Base-by-base conservation (phyloP, 1,284 basidiomycete species). In the Naganishia liquefaciens region DNA sequence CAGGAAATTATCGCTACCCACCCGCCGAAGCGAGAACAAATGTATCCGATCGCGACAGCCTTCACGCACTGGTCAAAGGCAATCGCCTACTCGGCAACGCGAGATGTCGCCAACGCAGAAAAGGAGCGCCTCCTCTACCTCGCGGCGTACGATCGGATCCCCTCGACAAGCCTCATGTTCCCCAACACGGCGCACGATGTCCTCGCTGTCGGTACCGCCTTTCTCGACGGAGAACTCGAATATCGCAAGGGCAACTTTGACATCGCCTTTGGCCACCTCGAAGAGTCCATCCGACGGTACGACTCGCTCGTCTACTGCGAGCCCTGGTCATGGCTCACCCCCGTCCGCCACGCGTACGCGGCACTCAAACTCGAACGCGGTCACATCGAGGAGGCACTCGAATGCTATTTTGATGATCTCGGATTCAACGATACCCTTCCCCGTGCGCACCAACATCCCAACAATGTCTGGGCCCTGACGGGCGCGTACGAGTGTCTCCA, bases 271-370 rank as follows among this genome's bases (percentile, higher is more conserved):
- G 54, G 63, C 1, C 63, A 70, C 52, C 68, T 77, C 9, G 68
- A 71, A 15, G 61, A 70, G 28, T 60, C 72, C 11, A 75, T 76
- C 66, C n/a, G 51, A 19, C 68, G 49, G 10, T 71, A 68, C 49
- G 76, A 77, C 67, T 67, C 64, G 33, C 65, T 77, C 6, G 63
- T 69, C 7, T 77, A 76, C 68, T 70, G 71, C 33, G 76, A 77
- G 66, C 76, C 76, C 10, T 76, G 75, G 73, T 72, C 71, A 19
- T 77, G 75, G 75, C 73, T 76, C 70, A 71, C 73, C 40, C 76
- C 76, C 13, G 69, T 71, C 23, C 70, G 76, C 47, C 76, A 77
- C 67, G 74, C 75, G 17, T 74, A 74, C 51, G 76, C 75, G 39
- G 75, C 75, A 1, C 68, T 76, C 0, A 69, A 70, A 52, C 69